Evolutionary conservation across 257 asterid genomes (phyloP).

Genomic region (Solanum chilense): DNA sequence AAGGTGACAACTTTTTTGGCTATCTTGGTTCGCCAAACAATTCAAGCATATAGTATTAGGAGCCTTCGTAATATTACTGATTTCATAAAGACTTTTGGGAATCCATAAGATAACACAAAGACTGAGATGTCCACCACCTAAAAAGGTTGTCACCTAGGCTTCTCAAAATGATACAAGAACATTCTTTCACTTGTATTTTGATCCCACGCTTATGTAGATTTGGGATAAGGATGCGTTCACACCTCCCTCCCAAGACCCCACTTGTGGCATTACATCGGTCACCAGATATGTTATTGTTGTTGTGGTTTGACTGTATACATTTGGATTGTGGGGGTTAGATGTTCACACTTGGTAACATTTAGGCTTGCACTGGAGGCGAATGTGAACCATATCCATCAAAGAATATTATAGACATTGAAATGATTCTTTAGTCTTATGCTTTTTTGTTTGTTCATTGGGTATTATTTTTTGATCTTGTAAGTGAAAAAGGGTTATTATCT

Average conservation of each 20-base stretch:
- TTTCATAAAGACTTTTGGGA: not conserved
- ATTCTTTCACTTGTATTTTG: not conserved
- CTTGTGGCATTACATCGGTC: not conserved
- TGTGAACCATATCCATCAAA: not conserved
- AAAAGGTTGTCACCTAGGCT: not conserved
- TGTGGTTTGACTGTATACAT: not conserved
- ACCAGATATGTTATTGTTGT: not conserved
- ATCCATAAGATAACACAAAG: not conserved
- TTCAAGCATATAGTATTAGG: not conserved
- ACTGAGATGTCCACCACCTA: not conserved
- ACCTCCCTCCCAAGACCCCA: not conserved
- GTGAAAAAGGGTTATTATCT: not conserved
- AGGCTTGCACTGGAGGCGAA: not conserved
- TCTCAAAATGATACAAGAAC: not conserved
- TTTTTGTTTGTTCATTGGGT: not conserved
- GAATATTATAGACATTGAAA: not conserved
- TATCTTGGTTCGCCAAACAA: not conserved
- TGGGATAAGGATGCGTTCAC: not conserved
- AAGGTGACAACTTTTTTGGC: not conserved
- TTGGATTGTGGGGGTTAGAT: not conserved
- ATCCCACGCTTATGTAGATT: not conserved
- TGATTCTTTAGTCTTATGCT: not conserved
- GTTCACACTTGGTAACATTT: not conserved
- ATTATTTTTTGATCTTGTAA: not conserved
- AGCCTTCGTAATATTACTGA: not conserved